Percentiles rank a stretch among this genome's conserved stretches.
phyloP scores from a whole-genome alignment of 2,329 filamentous ascomycete genomes.

The Lachnellula occidentalis region DNA sequence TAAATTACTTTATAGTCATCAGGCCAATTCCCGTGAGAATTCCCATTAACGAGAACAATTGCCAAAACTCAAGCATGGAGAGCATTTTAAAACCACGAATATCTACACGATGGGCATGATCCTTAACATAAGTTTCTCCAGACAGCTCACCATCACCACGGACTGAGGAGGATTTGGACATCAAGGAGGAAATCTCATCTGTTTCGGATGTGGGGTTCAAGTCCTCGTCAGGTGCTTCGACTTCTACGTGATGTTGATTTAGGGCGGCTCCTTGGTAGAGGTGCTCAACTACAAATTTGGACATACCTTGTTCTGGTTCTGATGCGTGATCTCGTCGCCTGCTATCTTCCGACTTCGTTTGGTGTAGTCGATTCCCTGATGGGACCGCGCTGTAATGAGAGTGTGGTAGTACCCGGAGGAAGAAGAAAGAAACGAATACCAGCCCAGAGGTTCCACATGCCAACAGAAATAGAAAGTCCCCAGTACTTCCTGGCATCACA shows the following conservation, averaged over 20 bases:
- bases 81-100: conserved; percentile 78
- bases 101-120: conserved; percentile 79
- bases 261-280: conserved; percentile 26
- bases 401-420: conserved; percentile 68
- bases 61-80: conserved; percentile 76
- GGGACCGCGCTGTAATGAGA: conserved; percentile 39
- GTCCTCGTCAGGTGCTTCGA: conserved; percentile 25
- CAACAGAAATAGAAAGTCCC: conserved; percentile 73
- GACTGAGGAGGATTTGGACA: conserved; percentile 54
- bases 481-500: conserved; percentile 77
- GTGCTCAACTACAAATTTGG: conserved; percentile 30
- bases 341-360: conserved; percentile 41
- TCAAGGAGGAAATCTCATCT: conserved; percentile 76
- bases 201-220: conserved; percentile 33
- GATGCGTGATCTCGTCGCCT: conserved; percentile 34
- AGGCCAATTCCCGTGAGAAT: conserved; percentile 88
- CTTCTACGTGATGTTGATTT: conserved; percentile 27
- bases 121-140: conserved; percentile 50
- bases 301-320: conserved; percentile 62
- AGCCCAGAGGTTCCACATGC: conserved; percentile 73
- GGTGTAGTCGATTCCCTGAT: conserved; percentile 36
- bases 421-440: conserved; percentile 74
- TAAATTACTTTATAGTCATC: conserved; percentile 95
- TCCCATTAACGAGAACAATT: conserved; percentile 80
- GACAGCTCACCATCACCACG: conserved; percentile 40